Evolutionary conservation across 192 early-diverging fungal genomes (phyloP), one percentile per base, ranked within the genome.

Genomic region (Jimgerdemannia flammicorona): DNA sequence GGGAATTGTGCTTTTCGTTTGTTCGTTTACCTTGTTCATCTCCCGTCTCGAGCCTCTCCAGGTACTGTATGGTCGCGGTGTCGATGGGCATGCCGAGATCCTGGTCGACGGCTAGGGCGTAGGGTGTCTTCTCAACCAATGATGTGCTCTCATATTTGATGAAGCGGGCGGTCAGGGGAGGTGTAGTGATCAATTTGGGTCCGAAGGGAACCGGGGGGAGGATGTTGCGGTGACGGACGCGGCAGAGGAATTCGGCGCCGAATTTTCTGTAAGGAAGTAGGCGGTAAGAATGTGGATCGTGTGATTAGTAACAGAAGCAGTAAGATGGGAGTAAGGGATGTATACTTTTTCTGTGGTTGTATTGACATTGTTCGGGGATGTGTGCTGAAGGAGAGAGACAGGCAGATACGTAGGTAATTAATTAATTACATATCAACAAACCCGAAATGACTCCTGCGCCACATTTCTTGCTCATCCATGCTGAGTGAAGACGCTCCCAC

Each of bases 161-260:
- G 74, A 84, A 80, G 17, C 86, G 79, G 40, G 80, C 79, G 1
- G 83, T 74, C 6, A 85, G 76, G 17, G 84, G 80, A 3, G 84
- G 84, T 39, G 84, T 72, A 3, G 75, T 70, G 9, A 87, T 66
- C 14, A 87, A 71, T 67, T 87, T 87, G 39, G 86, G 83, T 72
- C 81, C 78, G 66, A 86, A 87, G 0, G 86, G 86, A 19, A 85
- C 70, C 3, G 80, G 64, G 40, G 86, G 86, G 9, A 87, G 75
- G 20, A 74, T 78, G 65, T 87, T 87, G 67, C 86, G 80, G 75
- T 87, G 85, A 4, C 86, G 83, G 40, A 85, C 83, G 44, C 82
- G 83, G 77, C 84, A 87, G 19, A 84, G 73, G 69, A 84, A 84
- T 64, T 84, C 83, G 70, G 73, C 77, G 74, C 83, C 83, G 66